Conservation (phyloP, 2,329 filamentous ascomycete genomes). For the Beauveria sp. region DNA sequence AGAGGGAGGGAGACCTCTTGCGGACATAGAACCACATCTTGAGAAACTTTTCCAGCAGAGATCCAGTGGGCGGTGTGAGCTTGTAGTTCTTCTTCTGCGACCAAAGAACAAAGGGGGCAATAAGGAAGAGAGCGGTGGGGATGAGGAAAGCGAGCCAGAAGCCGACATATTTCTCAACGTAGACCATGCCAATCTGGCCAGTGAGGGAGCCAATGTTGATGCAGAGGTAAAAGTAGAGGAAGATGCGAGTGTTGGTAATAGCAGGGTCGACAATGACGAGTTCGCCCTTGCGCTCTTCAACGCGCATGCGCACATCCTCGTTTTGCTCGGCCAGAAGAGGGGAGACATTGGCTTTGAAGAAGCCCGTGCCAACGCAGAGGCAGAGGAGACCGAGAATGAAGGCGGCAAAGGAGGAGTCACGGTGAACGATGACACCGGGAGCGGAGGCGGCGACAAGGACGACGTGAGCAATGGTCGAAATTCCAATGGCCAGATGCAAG, state of each 20-base stretch:
- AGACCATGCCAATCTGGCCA: slow-evolving; percentile 57
- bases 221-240: slow-evolving; percentile 50
- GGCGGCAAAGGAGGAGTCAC: slow-evolving; percentile 51
- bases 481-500: slow-evolving; percentile 58
- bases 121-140: slow-evolving; percentile 56
- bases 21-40: slow-evolving; percentile 52
- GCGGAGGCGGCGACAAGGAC: slow-evolving; percentile 59
- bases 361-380: slow-evolving; percentile 60
- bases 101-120: slow-evolving; percentile 54
- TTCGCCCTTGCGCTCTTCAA: slow-evolving; percentile 51
- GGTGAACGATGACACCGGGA: slow-evolving; percentile 52
- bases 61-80: slow-evolving; percentile 60
- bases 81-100: slow-evolving; percentile 55
- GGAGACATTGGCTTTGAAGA: slow-evolving; percentile 76
- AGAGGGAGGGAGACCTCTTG: slow-evolving; percentile 55
- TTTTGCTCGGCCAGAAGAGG: slow-evolving; percentile 67
- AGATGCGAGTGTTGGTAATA: slow-evolving; percentile 60
- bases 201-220: slow-evolving; percentile 60
- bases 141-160: slow-evolving; percentile 67
- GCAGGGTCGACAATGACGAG: slow-evolving; percentile 64
- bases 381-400: slow-evolving; percentile 58
- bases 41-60: slow-evolving; percentile 60
- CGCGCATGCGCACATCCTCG: slow-evolving; percentile 46
- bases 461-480: slow-evolving; percentile 59
- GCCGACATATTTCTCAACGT: slow-evolving; percentile 67